Evolutionary conservation across 1,284 basidiomycete genomes (phyloP), one percentile per base, ranked within the genome.

Genomic region (Trichosporon asahii): DNA sequence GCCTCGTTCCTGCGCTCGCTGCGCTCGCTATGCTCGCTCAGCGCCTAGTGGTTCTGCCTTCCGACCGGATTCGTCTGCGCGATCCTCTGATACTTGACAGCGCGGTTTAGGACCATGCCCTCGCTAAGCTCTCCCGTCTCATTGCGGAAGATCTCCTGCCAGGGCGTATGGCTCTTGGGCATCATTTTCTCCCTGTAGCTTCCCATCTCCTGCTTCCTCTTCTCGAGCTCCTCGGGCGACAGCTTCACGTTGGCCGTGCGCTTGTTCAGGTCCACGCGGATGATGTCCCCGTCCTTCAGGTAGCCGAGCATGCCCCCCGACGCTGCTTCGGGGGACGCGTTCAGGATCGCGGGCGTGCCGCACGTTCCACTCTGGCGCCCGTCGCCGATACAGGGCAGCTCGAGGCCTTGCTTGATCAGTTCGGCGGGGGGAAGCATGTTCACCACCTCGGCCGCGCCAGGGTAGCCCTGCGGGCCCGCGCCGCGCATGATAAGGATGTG

Each of bases 321-420:
- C 0, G 79, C 80, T 0, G 83, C 83, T 74, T 84, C 83, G 15
- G 82, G 82, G 1, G 76, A 77, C 35, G 81, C 81, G 69, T 84
- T 82, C 64, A 84, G 77, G 73, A 84, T 84, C 23, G 79, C 81
- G 1, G 82, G 82, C 2, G 80, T 78, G 65, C 81, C 82, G 33
- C 77, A 79, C 18, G 82, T 84, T 7, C 82, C 82, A n/a, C 74
- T 76, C 75, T 84, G 82, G 11, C 82, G 72, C 1, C 82, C 82
- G 68, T 84, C 82, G 44, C 81, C 82, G 49, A 84, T 80, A 65
- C 81, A 83, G 12, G 82, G 82, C n/a, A 83, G 73, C 73, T 83
- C 81, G 63, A 82, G 78, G 18, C 82, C 82, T 67, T 82, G 72
- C 71, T 80, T 80, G 76, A 84, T 80, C 23, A 84, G 74, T 65